phyloP scores from a whole-genome alignment of 2,329 filamentous ascomycete species.

The Exophiala dermatitidis region DNA sequence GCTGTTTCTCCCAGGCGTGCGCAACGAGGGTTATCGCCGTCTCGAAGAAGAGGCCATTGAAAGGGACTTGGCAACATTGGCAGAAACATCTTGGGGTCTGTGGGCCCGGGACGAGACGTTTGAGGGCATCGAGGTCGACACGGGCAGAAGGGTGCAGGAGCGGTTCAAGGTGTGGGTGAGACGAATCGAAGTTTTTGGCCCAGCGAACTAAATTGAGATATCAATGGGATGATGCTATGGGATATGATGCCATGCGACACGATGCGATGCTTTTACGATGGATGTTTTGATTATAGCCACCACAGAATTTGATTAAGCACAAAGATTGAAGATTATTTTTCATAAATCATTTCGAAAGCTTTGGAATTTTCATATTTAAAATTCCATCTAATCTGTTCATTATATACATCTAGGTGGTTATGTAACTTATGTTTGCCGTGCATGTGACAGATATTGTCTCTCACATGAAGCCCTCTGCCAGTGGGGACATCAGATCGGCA shows the following conservation, averaged over 20 bases:
- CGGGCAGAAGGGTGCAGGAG: slow-evolving; percentile 9
- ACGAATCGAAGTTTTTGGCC: slow-evolving; percentile 19
- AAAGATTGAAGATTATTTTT: too few species aligned
- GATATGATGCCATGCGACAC: background rate
- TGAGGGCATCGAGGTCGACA: background rate
- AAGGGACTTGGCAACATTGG: slow-evolving; percentile 10
- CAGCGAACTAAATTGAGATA: slow-evolving; percentile 18
- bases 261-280: background rate
- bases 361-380: too few species aligned
- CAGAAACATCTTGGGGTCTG: slow-evolving; percentile 2
- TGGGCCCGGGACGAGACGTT: slow-evolving; percentile 17
- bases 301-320: too few species aligned
- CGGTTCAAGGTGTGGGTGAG: slow-evolving; percentile 23
- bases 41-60: slow-evolving; percentile 21
- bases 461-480: too few species aligned
- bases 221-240: background rate
- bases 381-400: too few species aligned
- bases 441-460: too few species aligned
- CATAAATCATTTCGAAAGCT: too few species aligned
- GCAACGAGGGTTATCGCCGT: slow-evolving; percentile 19
- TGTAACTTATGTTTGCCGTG: too few species aligned
- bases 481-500: too few species aligned
- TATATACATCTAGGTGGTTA: too few species aligned
- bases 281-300: too few species aligned
- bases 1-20: slow-evolving; percentile 15